Evolutionary conservation across 371 early-diverging fungal species (phyloP).

Genomic region (Mucor piriformis): DNA sequence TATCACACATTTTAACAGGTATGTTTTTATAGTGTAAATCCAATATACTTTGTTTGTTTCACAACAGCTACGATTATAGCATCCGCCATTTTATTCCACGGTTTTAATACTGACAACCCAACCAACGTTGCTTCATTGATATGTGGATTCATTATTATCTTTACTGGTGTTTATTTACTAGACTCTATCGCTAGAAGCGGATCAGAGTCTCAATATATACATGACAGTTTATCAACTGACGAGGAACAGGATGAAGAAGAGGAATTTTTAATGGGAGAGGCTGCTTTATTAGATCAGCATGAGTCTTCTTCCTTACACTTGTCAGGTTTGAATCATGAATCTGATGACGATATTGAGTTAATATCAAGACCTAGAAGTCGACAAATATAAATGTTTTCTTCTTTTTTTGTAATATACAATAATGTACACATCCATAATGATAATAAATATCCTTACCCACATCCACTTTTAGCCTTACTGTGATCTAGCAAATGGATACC

Average conservation of each 20-base stretch:
- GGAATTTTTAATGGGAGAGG: conserved; percentile 46
- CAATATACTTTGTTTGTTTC: conserved; percentile 93
- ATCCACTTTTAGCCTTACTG: too few relatives aligned
- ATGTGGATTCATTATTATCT: conserved; percentile 88
- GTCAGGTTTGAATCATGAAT: conserved; percentile 44
- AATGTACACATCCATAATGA: too few relatives aligned
- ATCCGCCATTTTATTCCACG: conserved; percentile 85
- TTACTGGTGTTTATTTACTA: conserved; percentile 86
- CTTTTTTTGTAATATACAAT: too few relatives aligned
- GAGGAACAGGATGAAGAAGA: conserved; percentile 34
- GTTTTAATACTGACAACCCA: conserved; percentile 74
- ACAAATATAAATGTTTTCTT: not conserved
- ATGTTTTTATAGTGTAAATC: conserved; percentile 62
- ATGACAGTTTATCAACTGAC: not conserved
- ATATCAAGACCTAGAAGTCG: conserved; percentile 8
- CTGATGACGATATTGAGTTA: conserved; percentile 28
- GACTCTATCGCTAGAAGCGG: conserved; percentile 33
- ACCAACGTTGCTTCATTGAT: conserved; percentile 84
- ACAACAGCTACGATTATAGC: conserved; percentile 91
- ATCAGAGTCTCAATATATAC: not conserved
- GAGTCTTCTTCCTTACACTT: conserved; percentile 49
- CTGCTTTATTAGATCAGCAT: conserved; percentile 57
- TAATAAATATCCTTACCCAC: too few relatives aligned
- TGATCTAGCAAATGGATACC: too few relatives aligned
- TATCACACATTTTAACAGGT: not conserved